These are phyloP conservation scores for Ganoderma leucocontextum DNA, from an alignment of 1,284 basidiomycete species.

Conservation along the genomic window DNA sequence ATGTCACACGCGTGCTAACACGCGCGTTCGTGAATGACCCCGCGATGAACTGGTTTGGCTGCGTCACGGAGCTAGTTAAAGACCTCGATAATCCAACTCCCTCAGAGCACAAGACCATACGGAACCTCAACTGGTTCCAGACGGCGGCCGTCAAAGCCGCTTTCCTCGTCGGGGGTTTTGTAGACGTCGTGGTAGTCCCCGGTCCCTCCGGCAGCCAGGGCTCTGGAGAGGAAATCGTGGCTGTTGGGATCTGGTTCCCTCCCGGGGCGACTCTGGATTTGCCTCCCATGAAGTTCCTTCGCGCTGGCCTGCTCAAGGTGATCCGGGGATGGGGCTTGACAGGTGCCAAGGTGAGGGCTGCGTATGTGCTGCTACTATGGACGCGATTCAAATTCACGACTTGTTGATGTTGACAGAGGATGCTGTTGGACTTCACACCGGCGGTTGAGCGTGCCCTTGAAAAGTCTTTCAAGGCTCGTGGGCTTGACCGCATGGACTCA, in stretches of 20 bases:
- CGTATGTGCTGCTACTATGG: too few species aligned
- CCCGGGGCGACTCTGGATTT: too few species aligned
- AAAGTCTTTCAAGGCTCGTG: conserved; percentile 22
- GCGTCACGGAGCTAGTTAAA: conserved; percentile 24
- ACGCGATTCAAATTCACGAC: too few species aligned
- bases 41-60: conserved; percentile 36
- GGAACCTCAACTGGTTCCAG: conserved; percentile 25
- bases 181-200: conserved; percentile 21
- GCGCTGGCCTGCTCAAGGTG: conserved; percentile 15
- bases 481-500: conserved; percentile 22
- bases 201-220: background rate
- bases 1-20: too few species aligned
- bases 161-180: conserved; percentile 14
- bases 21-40: too few species aligned
- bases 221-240: conserved; percentile 1
- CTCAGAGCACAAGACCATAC: conserved; percentile 13
- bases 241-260: background rate
- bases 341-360: conserved; percentile 12
- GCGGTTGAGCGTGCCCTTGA: conserved; percentile 19
- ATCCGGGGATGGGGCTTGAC: conserved; percentile 15
- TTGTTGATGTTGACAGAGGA: background rate
- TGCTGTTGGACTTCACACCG: conserved; percentile 16
- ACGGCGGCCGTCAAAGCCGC: conserved; percentile 19
- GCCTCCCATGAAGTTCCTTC: conserved; percentile 8
- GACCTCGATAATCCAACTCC: conserved; percentile 15